Evolutionary conservation across 1,139 yeast genomes (phyloP), one percentile per base, ranked within the genome.

Genomic region (Hemisphaericaspora xylanilytica): DNA sequence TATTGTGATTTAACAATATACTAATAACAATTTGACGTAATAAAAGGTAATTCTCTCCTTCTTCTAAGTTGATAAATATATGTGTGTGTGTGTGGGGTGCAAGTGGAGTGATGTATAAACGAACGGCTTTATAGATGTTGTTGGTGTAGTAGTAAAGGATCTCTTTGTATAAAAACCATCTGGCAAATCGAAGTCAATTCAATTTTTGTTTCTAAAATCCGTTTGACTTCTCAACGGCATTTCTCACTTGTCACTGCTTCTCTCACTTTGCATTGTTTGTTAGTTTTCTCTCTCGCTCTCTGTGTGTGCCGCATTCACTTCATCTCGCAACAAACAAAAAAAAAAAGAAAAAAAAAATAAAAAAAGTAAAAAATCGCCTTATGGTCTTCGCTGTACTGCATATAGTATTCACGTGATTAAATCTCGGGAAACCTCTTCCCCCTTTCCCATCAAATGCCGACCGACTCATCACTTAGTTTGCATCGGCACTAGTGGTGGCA

Each of bases 301-400:
- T n/a, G n/a, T n/a, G n/a, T n/a, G n/a, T n/a, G n/a, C n/a, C n/a
- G n/a, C n/a, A 20, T 6, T 6, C 22, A 20, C 6, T 9, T 6
- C 22, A 20, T 9, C 6, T 20, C 22, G 9, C 22, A 20, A 9
- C 20, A 24, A 20, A 26, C 26, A 22, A 24, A 24, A 24, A 32
- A 15, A 15, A 8, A 29, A 30, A 20, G 11, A n/a, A 5, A 15
- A 32, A 24, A 17, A 17, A 17, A 26, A 12, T 8, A 32, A 24
- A 32, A 5, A 11, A 32, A 32, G 25, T 25, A 16, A 26, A 17
- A 24, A 32, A 32, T 21, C 17, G 29, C 34, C 25, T 20, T 14
- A 10, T 17, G 20, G 18, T 32, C 35, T 32, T 32, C 35, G 25
- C 32, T 11, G 12, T 11, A 32, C 35, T 32, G 35, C 35, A 32